These are phyloP conservation scores for Pythium guiyangense DNA, from an alignment of 352 stramenopile genomes.

Conservation along the genomic window DNA sequence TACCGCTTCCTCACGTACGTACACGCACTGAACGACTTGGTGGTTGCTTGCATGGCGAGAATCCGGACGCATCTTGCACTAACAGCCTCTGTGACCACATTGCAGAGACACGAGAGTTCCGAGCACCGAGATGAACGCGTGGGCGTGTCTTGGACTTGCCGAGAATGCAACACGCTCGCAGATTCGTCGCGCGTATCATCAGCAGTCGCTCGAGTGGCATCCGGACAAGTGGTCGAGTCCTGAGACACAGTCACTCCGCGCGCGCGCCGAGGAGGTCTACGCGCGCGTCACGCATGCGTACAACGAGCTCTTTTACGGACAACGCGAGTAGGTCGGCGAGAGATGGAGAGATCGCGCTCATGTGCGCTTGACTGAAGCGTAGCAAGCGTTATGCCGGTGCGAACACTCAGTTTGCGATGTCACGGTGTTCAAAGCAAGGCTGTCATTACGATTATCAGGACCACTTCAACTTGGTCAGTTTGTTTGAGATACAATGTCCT, in stretches of 20 bases:
- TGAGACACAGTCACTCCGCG: slow-evolving; percentile 22
- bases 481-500: too few species aligned
- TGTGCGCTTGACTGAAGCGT: too few species aligned
- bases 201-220: slow-evolving; percentile 62
- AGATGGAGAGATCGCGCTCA: not conserved
- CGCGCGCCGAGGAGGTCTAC: slow-evolving; percentile 27
- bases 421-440: too few species aligned
- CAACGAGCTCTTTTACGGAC: slow-evolving; percentile 22
- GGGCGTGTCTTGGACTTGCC: slow-evolving; percentile 35
- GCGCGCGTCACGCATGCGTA: slow-evolving; percentile 46
- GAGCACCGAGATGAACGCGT: slow-evolving; percentile 36
- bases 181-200: slow-evolving; percentile 57
- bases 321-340: not conserved
- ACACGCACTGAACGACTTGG: too few species aligned
- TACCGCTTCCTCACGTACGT: slow-evolving; percentile 59
- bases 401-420: too few species aligned
- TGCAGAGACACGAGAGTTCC: slow-evolving; percentile 34
- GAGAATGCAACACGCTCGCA: slow-evolving; percentile 32
- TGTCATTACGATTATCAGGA: too few species aligned
- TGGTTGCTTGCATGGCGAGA: too few species aligned
- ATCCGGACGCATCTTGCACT: too few species aligned
- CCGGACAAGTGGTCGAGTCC: slow-evolving; percentile 56
- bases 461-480: too few species aligned
- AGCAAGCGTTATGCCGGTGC: too few species aligned
- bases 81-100: too few species aligned